A percentile compares a stretch with the other conserved stretches of the same genome.
These are phyloP conservation scores for Erodium texanum DNA, from an alignment of 441 rosid genomes.

Conservation along the genomic window DNA sequence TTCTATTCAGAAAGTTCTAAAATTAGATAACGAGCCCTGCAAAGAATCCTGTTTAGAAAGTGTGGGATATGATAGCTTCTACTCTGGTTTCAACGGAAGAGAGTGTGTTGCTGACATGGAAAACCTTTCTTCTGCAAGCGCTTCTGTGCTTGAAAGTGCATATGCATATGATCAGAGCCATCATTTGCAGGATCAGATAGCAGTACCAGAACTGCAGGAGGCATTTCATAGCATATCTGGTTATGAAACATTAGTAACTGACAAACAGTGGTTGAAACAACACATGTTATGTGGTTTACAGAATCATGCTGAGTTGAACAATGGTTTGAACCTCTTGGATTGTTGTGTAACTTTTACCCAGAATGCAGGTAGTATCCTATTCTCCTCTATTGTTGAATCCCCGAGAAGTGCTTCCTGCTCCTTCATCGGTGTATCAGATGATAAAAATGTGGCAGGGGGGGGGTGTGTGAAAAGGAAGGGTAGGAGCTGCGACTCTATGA, in stretches of 20 bases:
- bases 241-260: slow-evolving; percentile 3
- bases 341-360: neutral
- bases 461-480: neutral
- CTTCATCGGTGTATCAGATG: neutral
- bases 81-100: neutral
- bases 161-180: neutral
- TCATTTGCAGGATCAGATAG: neutral
- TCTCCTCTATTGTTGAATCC: slow-evolving; percentile 3
- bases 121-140: slow-evolving; percentile 1
- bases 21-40: neutral
- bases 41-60: neutral
- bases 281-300: neutral
- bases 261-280: slow-evolving; percentile 6
- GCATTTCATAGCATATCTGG: neutral
- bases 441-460: neutral
- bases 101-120: neutral
- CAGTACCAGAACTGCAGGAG: neutral
- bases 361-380: neutral
- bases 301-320: neutral
- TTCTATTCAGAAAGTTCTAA: neutral
- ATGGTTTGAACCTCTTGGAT: neutral
- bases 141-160: neutral
- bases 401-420: slow-evolving; percentile 4
- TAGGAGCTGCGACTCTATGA: neutral
- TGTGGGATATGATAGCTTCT: neutral